phyloP scores from a whole-genome alignment of 257 asterid species.

The Gynochthodes officinalis region DNA sequence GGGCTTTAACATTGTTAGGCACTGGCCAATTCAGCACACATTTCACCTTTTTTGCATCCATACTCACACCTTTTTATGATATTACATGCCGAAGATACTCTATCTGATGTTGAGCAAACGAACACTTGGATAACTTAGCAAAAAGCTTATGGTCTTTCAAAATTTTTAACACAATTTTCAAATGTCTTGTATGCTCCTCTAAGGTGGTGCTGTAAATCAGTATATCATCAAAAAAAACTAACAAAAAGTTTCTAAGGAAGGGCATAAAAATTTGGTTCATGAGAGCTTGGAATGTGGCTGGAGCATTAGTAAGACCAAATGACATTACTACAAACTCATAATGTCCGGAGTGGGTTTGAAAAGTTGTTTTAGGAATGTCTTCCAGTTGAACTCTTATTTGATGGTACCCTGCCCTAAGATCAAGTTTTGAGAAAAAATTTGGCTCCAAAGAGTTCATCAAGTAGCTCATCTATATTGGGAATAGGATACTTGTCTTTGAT shows the following conservation, averaged over 20 bases:
- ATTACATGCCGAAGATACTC: conserved; percentile 5
- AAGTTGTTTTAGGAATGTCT: background rate
- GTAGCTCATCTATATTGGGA: too few relatives aligned
- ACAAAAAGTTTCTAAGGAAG: background rate
- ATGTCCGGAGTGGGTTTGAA: background rate
- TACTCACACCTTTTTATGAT: background rate
- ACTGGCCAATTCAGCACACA: background rate
- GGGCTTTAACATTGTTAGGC: background rate
- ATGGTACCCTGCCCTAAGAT: background rate
- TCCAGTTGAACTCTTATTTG: background rate
- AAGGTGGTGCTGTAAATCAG: too few relatives aligned
- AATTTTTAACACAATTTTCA: too few relatives aligned
- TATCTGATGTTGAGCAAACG: background rate
- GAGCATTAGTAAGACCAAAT: background rate
- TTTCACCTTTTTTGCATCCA: background rate
- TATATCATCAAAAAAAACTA: conserved; percentile 4
- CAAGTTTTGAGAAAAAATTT: background rate
- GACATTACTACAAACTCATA: background rate
- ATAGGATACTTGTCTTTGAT: too few relatives aligned
- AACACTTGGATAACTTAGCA: background rate
- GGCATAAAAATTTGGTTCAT: background rate
- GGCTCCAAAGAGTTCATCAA: background rate
- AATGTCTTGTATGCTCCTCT: too few relatives aligned
- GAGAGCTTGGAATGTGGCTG: background rate
- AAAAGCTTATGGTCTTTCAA: background rate